These are phyloP conservation scores for Penicillium sp. DNA, from an alignment of 2,329 filamentous ascomycete species.

Conservation along the genomic window DNA sequence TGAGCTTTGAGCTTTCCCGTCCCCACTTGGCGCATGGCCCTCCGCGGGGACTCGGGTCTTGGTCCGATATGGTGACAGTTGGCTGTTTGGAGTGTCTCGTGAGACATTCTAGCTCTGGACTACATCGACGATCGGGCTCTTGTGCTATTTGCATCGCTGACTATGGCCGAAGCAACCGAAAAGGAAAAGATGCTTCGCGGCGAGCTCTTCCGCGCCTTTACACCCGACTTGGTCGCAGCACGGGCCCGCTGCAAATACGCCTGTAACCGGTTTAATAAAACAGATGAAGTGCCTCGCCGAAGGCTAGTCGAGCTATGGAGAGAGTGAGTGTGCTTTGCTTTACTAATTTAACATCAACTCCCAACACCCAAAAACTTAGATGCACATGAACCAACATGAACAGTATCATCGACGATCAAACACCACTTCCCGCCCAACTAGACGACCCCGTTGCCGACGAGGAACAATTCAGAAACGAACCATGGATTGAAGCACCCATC, in stretches of 20 bases:
- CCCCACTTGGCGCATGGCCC: neutral
- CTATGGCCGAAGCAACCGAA: constrained; percentile 25
- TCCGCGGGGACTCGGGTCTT: neutral
- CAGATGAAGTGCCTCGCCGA: constrained; percentile 60
- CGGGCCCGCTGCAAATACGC: constrained; percentile 63
- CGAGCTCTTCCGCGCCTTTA: constrained; percentile 73
- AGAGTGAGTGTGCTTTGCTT: constrained; percentile 55
- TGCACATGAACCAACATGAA: neutral
- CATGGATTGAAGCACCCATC: constrained; percentile 69
- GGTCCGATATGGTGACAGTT: neutral
- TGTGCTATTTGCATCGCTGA: no score
- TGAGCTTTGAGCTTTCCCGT: neutral
- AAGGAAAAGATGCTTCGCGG: constrained; percentile 58
- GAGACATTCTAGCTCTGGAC: neutral
- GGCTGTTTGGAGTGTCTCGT: neutral
- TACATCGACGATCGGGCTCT: neutral
- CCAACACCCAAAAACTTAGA: neutral
- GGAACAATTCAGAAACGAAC: constrained; percentile 59
- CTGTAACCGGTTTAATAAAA: constrained; percentile 62
- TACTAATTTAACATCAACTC: neutral
- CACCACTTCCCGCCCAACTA: constrained; percentile 60
- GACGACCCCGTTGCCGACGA: constrained; percentile 63
- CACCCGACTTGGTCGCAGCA: constrained; percentile 62
- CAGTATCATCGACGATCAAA: constrained; percentile 63
- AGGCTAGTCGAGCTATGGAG: constrained; percentile 66